These are phyloP conservation scores for Mayamaea pseudoterrestris DNA, from an alignment of 108 stramenopile species.

Conservation along the genomic window DNA sequence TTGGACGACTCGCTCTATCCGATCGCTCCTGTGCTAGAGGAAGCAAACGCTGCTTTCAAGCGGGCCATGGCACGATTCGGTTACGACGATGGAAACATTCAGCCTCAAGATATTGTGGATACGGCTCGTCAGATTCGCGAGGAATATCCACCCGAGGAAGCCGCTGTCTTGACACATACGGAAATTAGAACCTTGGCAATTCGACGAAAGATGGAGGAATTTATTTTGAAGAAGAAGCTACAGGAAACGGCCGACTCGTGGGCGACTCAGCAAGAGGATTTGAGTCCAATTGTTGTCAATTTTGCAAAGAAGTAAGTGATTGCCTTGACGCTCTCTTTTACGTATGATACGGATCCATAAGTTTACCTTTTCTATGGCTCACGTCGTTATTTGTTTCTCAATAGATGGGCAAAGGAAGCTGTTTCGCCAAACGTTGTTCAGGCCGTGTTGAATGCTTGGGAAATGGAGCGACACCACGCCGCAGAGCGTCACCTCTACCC, in stretches of 20 bases:
- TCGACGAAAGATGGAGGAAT: constrained; percentile 69
- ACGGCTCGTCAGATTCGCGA: constrained; percentile 57
- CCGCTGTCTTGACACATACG: constrained; percentile 65
- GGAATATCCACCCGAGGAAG: constrained; percentile 42
- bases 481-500: constrained; percentile 79
- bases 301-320: constrained; percentile 55
- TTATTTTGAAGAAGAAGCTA: constrained; percentile 53
- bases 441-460: constrained; percentile 71
- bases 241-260: constrained; percentile 69
- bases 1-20: constrained; percentile 83
- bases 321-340: too few relatives aligned
- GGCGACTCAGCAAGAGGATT: constrained; percentile 58
- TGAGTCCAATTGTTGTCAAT: constrained; percentile 40
- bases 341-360: neutral
- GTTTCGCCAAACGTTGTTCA: constrained; percentile 64
- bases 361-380: constrained; percentile 1
- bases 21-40: constrained; percentile 47
- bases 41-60: constrained; percentile 70
- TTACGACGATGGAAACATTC: constrained; percentile 35
- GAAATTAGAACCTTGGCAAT: constrained; percentile 66
- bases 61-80: constrained; percentile 59
- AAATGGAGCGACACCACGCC: constrained; percentile 81
- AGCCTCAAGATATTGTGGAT: constrained; percentile 59
- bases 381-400: neutral
- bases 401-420: constrained; percentile 61